phyloP scores from a whole-genome alignment of 1,284 basidiomycete genomes.

The Ustilago hordei region DNA sequence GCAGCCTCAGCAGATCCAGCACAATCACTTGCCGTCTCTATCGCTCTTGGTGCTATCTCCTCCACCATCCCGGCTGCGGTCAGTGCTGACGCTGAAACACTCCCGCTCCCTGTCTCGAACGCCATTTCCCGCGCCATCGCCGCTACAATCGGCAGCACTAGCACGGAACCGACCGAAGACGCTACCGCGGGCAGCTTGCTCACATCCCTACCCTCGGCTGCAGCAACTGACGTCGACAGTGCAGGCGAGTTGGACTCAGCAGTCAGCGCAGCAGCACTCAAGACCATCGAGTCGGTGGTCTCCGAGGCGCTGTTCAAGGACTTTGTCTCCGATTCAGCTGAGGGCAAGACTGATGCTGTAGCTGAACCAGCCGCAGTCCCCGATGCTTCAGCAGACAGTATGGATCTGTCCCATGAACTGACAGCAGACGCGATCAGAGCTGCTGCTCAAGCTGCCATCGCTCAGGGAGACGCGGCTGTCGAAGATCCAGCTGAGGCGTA shows the following conservation, averaged over 20 bases:
- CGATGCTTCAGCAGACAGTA: not conserved
- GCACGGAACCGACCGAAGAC: not conserved
- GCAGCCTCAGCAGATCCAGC: conserved; percentile 7
- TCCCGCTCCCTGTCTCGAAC: conserved; percentile 34
- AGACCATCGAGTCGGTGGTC: conserved; percentile 38
- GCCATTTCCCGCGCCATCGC: conserved; percentile 43
- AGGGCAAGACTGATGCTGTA: not conserved
- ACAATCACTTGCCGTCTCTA: conserved; percentile 35
- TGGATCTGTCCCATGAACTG: conserved; percentile 25
- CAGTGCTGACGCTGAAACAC: conserved; percentile 21
- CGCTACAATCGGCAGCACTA: conserved; percentile 32
- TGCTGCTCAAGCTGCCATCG: conserved; percentile 46
- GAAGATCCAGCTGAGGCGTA: not conserved
- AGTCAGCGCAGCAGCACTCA: conserved; percentile 37
- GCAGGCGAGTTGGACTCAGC: conserved; percentile 18
- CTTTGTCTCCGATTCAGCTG: conserved; percentile 22
- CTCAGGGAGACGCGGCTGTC: conserved; percentile 20
- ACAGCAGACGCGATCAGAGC: conserved; percentile 41
- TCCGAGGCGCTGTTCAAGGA: conserved; percentile 44
- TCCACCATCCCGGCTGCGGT: conserved; percentile 2
- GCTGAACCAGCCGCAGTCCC: not conserved
- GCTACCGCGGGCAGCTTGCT: not conserved
- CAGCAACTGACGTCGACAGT: not conserved
- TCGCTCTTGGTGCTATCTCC: conserved; percentile 31
- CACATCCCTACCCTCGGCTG: conserved; percentile 9